Base-by-base conservation (phyloP, 169 alveolate species). In the Plasmodium coatneyi region DNA sequence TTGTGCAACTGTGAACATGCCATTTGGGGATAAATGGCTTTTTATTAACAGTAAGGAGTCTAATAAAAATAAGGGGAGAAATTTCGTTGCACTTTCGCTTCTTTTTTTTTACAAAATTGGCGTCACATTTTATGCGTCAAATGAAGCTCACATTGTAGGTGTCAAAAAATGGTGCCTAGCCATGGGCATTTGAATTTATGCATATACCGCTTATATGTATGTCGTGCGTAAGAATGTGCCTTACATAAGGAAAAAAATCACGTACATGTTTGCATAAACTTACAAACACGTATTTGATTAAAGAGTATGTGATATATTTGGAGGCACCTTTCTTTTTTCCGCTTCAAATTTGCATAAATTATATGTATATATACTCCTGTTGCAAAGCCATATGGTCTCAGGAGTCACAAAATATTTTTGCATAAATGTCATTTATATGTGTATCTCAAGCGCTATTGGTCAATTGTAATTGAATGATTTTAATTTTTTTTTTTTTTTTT, bases 331-430 rank as follows among this genome's bases (percentile, higher is more conserved):
- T 66, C n/a, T 66, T 28, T 66, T 66, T 66, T 66, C 76, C n/a
- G 0, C 36, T 66, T 66, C 36, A 25, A 19, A 22, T 22, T 28
- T 25, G 76, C 76, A 66, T 66, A 25, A 25, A 66, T 10, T 6
- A 7, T 66, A 25, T 66, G 39, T 32, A 25, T 66, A 10, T 28
- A 66, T 66, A 66, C 76, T 12, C 9, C 5, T 66, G 76, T 66
- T 66, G 76, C 76, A 66, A 66, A 66, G n/a, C 5, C 76, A 41
- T 66, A 25, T 66, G 76, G 30, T 22, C 76, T 66, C 76, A 16
- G 76, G 76, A 66, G 36, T 66, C n/a, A 66, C 41, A 66, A 66
- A 66, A 66, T 66, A 66, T 66, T 66, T 66, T 25, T 49, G 60
- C 60, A 49, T 7, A 66, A 66, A 66, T 19, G 30, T 66, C 41